A percentile compares a stretch with the other conserved stretches of the same genome.
These are phyloP conservation scores for Nyctanthes arbortristis DNA, from an alignment of 257 asterid genomes.

Conservation along the genomic window DNA sequence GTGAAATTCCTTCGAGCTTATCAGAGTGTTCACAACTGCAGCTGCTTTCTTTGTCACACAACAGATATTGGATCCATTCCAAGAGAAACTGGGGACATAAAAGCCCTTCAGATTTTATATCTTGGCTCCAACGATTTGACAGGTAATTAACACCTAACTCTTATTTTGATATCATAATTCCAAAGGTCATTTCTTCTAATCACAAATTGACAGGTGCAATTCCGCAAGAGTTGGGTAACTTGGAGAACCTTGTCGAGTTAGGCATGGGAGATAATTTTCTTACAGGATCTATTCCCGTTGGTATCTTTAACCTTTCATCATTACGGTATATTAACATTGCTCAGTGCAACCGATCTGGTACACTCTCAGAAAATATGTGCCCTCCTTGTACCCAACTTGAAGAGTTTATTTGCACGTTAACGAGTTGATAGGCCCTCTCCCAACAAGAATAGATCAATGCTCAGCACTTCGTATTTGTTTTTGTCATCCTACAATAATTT, in stretches of 20 bases:
- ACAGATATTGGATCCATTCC: conserved; percentile 27
- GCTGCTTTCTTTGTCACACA: conserved; percentile 8
- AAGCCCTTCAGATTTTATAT: conserved; percentile 13
- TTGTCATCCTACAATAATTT: no score
- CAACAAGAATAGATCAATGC: conserved; percentile 22
- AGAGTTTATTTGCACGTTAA: conserved; percentile 16
- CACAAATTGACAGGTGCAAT: not conserved
- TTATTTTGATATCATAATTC: no score
- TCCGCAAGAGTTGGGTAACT: not conserved
- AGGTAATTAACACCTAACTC: conserved; percentile 12
- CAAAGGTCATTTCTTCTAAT: no score
- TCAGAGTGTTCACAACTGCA: conserved; percentile 24
- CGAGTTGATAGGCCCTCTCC: not conserved
- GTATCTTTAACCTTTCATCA: conserved; percentile 24
- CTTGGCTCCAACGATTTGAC: conserved; percentile 15
- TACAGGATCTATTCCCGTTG: conserved; percentile 16
- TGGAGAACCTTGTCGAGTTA: conserved; percentile 2
- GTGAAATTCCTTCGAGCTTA: conserved; percentile 27
- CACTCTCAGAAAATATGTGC: conserved; percentile 28
- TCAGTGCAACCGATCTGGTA: conserved; percentile 8
- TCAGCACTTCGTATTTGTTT: conserved; percentile 10
- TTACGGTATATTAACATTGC: not conserved
- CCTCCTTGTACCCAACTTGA: conserved; percentile 19
- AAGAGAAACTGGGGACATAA: conserved; percentile 16
- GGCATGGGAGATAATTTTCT: conserved; percentile 13